Percentiles rank a stretch among this genome's conserved stretches.
These are phyloP conservation scores for Wallemia mellicola DNA, from an alignment of 1,284 basidiomycete genomes.

Conservation along the genomic window DNA sequence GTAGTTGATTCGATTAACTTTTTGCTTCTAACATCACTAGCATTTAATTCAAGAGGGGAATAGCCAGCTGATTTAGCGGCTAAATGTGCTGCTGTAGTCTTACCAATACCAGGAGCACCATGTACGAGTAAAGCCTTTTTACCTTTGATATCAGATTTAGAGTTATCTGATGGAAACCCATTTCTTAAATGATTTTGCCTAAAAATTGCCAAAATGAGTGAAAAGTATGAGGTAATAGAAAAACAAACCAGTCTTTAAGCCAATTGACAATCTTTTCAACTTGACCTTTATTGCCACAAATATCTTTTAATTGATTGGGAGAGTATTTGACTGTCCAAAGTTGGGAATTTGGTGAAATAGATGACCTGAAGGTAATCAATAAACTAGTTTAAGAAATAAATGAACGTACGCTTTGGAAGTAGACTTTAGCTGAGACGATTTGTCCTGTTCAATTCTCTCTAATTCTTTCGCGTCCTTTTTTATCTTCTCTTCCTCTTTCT, in stretches of 20 bases:
- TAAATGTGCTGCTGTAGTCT: constrained; percentile 84
- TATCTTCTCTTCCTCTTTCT: constrained; percentile 34
- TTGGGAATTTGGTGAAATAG: constrained; percentile 21
- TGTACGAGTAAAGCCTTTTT: constrained; percentile 62
- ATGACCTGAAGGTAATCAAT: not conserved
- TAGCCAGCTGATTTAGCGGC: constrained; percentile 67
- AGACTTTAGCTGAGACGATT: constrained; percentile 6
- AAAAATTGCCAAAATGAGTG: not conserved
- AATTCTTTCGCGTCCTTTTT: constrained; percentile 35
- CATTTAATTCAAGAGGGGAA: constrained; percentile 78
- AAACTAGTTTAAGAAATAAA: not conserved
- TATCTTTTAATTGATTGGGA: constrained; percentile 53
- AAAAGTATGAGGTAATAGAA: not conserved
- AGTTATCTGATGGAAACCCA: constrained; percentile 22
- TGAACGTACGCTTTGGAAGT: not conserved
- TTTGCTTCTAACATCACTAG: constrained; percentile 82
- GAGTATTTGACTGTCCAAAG: constrained; percentile 94
- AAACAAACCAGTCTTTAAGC: constrained; percentile 51
- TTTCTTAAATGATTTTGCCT: not conserved
- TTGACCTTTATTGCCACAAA: constrained; percentile 77
- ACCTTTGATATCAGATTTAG: constrained; percentile 69
- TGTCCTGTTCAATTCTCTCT: constrained; percentile 32
- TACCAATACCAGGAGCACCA: constrained; percentile 85
- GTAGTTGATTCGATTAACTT: constrained; percentile 80
- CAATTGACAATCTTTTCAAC: constrained; percentile 67